phyloP scores from a whole-genome alignment of 176 grass and related monocot genomes.

The Tuctoria greenei region DNA sequence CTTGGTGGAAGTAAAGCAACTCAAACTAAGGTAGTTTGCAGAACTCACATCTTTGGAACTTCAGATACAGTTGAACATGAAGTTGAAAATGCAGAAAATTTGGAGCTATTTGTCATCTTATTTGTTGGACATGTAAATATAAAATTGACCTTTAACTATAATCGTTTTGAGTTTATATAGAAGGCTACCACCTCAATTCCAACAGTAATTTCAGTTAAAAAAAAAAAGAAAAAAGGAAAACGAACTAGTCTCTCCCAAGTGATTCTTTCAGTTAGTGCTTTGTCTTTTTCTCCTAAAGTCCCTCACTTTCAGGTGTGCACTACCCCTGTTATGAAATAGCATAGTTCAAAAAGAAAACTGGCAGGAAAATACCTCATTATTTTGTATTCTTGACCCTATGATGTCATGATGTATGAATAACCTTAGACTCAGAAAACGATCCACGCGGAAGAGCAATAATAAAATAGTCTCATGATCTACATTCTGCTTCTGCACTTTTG shows the following conservation, averaged over 20 bases:
- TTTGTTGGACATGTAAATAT: background rate
- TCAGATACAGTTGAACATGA: background rate
- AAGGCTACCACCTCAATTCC: background rate
- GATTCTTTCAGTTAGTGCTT: background rate
- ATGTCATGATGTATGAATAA: slow-evolving; percentile 1
- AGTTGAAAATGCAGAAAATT: background rate
- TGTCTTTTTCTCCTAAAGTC: background rate
- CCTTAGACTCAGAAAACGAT: slow-evolving; percentile 24
- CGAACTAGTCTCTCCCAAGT: background rate
- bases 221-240: background rate
- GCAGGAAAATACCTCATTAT: slow-evolving; percentile 1
- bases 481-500: slow-evolving; percentile 11
- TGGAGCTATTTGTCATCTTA: background rate
- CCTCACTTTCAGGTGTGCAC: no score
- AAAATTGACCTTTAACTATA: background rate
- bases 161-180: background rate
- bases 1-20: background rate
- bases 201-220: background rate
- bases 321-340: background rate
- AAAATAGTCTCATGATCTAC: slow-evolving; percentile 1
- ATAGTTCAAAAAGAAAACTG: no score
- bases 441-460: slow-evolving; percentile 22
- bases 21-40: background rate
- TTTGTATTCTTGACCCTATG: background rate
- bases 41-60: background rate